phyloP scores from a whole-genome alignment of 139 green algal genomes.

The Auxenochlorella pyrenoidosa region DNA sequence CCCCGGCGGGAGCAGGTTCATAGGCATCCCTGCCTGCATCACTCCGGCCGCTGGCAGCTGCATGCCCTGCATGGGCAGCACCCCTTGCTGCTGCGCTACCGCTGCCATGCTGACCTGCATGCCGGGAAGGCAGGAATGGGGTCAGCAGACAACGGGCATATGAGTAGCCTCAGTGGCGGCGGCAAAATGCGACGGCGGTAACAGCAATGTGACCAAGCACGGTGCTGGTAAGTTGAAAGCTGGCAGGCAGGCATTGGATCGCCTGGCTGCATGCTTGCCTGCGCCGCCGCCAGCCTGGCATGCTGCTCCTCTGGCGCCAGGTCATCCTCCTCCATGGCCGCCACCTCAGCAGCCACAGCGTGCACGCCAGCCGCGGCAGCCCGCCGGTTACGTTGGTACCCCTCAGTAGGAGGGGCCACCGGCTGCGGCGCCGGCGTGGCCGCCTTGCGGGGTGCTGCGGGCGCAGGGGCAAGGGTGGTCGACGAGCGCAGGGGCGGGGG shows the following conservation, averaged over 20 bases:
- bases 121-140: not conserved
- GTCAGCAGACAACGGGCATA: not conserved
- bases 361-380: conserved; percentile 44
- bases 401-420: not conserved
- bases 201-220: too few species aligned
- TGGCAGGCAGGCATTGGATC: not conserved
- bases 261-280: not conserved
- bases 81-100: not conserved
- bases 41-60: too few species aligned
- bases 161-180: too few species aligned
- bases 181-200: too few species aligned
- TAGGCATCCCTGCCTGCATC: too few species aligned
- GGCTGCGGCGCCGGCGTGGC: conserved; percentile 2
- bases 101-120: not conserved
- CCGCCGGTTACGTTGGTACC: conserved; percentile 32
- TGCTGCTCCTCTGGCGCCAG: conserved; percentile 3
- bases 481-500: not conserved
- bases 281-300: too few species aligned
- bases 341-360: conserved; percentile 32
- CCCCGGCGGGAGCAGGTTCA: conserved; percentile 20
- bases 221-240: too few species aligned
- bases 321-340: conserved; percentile 49
- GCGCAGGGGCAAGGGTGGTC: not conserved
- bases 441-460: conserved; percentile 18
- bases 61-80: too few species aligned